phyloP scores from a whole-genome alignment of 2,329 filamentous ascomycete species.

The Trichoderma lentiforme region DNA sequence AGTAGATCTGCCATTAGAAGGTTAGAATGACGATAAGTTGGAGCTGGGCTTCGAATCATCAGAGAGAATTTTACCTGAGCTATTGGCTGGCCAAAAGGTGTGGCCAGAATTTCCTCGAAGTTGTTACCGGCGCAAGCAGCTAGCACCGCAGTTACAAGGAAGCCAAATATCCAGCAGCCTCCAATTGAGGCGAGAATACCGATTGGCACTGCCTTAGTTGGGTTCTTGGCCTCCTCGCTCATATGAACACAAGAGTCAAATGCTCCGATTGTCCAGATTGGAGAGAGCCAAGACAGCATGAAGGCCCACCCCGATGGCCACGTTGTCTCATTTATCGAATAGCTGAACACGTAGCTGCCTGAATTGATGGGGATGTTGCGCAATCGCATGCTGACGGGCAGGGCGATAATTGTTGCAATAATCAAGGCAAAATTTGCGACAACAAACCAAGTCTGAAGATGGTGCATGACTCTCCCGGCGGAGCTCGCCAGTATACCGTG shows the following conservation, averaged over 20 bases:
- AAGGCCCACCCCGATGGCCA: background rate
- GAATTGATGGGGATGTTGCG: background rate
- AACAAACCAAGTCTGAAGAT: constrained; percentile 8
- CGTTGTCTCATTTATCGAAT: background rate
- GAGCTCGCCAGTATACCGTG: background rate
- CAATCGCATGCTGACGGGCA: background rate
- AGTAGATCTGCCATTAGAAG: background rate
- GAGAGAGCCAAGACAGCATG: constrained; percentile 1
- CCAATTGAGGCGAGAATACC: background rate
- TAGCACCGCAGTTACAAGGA: background rate
- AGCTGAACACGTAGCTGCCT: background rate
- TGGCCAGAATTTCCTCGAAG: background rate
- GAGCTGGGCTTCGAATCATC: background rate
- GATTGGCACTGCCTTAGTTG: background rate
- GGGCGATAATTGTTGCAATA: background rate
- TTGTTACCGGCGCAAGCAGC: background rate
- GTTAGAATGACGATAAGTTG: background rate
- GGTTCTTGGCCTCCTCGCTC: constrained; percentile 1
- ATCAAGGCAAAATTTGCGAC: background rate
- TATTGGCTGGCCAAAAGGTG: background rate
- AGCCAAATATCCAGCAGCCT: constrained; percentile 4
- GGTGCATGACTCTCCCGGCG: background rate
- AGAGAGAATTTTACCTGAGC: background rate
- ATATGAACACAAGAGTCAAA: constrained; percentile 8
- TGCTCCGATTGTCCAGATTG: constrained; percentile 5